phyloP scores from a whole-genome alignment of 768 basidiomycete species.

The Pisolithus orientalis region DNA sequence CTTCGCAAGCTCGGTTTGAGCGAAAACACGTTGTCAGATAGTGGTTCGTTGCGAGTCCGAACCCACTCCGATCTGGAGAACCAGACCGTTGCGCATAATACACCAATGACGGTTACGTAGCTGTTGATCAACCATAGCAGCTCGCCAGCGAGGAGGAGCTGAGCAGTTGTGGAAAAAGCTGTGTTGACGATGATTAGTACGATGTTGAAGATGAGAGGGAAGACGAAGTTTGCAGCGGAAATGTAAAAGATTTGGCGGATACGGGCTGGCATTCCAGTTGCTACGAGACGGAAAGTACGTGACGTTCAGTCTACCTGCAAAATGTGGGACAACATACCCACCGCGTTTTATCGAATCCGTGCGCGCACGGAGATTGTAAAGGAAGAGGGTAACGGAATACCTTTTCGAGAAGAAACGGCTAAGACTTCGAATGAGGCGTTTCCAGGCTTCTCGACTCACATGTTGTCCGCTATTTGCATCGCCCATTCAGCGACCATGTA shows the following conservation, averaged over 20 bases:
- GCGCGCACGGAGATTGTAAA: conserved; percentile 14
- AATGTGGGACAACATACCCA: not conserved
- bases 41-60: not conserved
- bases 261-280: conserved; percentile 4
- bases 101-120: not conserved
- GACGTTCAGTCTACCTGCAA: conserved; percentile 19
- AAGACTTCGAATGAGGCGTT: not conserved
- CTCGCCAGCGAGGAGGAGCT: not conserved
- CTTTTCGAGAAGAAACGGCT: not conserved
- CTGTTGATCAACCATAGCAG: conserved; percentile 6
- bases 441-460: no score
- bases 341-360: not conserved
- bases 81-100: no score
- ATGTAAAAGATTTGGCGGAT: no score
- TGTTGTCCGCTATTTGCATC: no score
- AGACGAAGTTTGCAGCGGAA: no score
- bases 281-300: not conserved
- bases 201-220: no score
- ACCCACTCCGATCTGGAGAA: no score
- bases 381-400: conserved; percentile 5
- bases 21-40: not conserved
- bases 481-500: conserved; percentile 26
- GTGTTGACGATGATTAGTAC: conserved; percentile 19
- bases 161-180: conserved; percentile 11
- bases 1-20: not conserved